These are phyloP conservation scores for Discostella stelligeroides DNA, from an alignment of 108 stramenopile genomes.

Conservation along the genomic window DNA sequence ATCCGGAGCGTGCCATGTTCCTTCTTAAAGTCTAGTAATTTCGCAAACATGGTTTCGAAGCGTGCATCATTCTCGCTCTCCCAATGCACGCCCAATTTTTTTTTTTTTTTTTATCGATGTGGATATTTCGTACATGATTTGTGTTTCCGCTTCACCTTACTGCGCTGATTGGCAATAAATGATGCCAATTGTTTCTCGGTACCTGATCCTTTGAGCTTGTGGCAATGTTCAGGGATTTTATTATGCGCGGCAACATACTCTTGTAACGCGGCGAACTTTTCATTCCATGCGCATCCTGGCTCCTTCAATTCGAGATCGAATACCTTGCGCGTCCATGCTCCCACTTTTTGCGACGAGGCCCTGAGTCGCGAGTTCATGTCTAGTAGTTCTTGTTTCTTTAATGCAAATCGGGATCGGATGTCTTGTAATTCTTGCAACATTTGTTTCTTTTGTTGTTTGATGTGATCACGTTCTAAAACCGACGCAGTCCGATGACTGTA, in stretches of 20 bases:
- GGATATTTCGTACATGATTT: slow-evolving; percentile 19
- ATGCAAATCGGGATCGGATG: slow-evolving; percentile 15
- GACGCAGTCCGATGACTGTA: slow-evolving; percentile 20
- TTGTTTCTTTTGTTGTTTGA: slow-evolving; percentile 13
- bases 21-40: slow-evolving; percentile 37
- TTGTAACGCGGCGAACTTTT: slow-evolving; percentile 23
- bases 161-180: slow-evolving; percentile 21
- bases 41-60: slow-evolving; percentile 48
- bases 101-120: slow-evolving; percentile 28
- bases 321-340: slow-evolving; percentile 42
- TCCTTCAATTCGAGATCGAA: slow-evolving; percentile 42
- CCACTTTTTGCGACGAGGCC: slow-evolving; percentile 26
- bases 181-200: slow-evolving; percentile 25
- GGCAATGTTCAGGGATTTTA: slow-evolving; percentile 14
- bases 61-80: slow-evolving; percentile 34
- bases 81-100: slow-evolving; percentile 29
- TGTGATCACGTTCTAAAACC: slow-evolving; percentile 6
- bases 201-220: slow-evolving; percentile 9
- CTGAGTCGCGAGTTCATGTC: slow-evolving; percentile 16
- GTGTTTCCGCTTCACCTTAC: slow-evolving; percentile 32
- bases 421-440: slow-evolving; percentile 6
- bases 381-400: slow-evolving; percentile 29
- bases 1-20: slow-evolving; percentile 44
- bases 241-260: slow-evolving; percentile 22
- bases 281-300: slow-evolving; percentile 32